Conservation (phyloP, 208 protist species). For the Crithidia bombi region DNA sequence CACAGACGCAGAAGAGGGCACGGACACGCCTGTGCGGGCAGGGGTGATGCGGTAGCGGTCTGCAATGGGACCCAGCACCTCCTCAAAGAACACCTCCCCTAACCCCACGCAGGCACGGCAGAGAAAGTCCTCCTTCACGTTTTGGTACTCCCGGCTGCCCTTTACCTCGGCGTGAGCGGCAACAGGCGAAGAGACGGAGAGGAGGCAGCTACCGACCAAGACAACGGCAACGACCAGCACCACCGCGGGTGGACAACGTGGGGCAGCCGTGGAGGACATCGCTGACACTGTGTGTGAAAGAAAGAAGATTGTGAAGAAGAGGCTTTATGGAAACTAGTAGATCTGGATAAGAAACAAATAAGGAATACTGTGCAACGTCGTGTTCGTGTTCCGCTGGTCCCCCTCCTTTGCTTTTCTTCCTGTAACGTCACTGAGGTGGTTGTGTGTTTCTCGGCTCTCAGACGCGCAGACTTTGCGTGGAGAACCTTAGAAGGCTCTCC, state of each 20-base stretch:
- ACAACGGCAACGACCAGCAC: not conserved
- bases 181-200: not conserved
- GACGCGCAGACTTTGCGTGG: no score
- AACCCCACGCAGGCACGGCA: conserved; percentile 39
- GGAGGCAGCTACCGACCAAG: not conserved
- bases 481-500: no score
- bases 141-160: conserved; percentile 8
- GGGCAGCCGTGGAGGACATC: not conserved
- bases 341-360: no score
- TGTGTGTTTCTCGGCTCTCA: no score
- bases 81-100: conserved; percentile 19
- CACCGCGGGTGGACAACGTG: not conserved
- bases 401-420: no score
- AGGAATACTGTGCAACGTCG: no score
- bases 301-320: no score
- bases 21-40: not conserved
- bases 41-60: conserved; percentile 1
- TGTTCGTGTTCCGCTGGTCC: no score
- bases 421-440: no score
- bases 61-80: conserved; percentile 14
- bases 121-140: conserved; percentile 29
- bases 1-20: not conserved
- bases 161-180: not conserved
- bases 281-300: no score
- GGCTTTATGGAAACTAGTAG: no score